phyloP scores from a whole-genome alignment of 495 filamentous ascomycete species.

The Daldinia bambusicola region DNA sequence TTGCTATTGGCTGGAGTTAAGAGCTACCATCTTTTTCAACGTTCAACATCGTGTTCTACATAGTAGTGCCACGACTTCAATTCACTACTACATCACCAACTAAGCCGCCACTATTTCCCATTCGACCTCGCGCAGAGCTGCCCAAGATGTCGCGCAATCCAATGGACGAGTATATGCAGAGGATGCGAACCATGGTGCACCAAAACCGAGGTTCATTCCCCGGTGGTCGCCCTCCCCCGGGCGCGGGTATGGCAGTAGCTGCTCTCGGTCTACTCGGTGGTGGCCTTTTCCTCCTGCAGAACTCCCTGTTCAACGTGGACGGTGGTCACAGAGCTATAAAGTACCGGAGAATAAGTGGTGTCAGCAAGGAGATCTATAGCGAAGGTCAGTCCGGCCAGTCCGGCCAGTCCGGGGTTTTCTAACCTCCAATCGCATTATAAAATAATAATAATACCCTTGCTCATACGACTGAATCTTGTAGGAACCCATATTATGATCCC shows the following conservation, averaged over 20 bases:
- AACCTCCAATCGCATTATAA: slow-evolving; percentile 1
- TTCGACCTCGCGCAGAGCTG: neutral
- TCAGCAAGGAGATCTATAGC: slow-evolving; percentile 93
- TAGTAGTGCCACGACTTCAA: slow-evolving; percentile 17
- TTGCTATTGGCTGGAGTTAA: slow-evolving; percentile 34
- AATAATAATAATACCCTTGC: slow-evolving; percentile 7
- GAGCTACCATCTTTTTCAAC: slow-evolving; percentile 33
- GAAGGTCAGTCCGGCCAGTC: slow-evolving; percentile 74
- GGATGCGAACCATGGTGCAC: slow-evolving; percentile 46
- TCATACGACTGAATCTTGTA: slow-evolving; percentile 48
- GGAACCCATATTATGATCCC: slow-evolving; percentile 94
- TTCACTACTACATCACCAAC: slow-evolving; percentile 14
- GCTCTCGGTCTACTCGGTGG: slow-evolving; percentile 68
- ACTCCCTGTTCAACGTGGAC: slow-evolving; percentile 98
- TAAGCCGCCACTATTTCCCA: neutral
- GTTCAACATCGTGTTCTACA: no score
- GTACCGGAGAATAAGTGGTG: slow-evolving; percentile 92
- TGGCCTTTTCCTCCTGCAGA: slow-evolving; percentile 73
- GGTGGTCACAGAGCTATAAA: slow-evolving; percentile 99
- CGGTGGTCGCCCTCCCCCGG: slow-evolving; percentile 51
- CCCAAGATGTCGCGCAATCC: slow-evolving; percentile 61
- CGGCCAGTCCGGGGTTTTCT: slow-evolving; percentile 7
- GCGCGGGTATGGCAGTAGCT: slow-evolving; percentile 46
- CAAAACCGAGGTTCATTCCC: slow-evolving; percentile 37
- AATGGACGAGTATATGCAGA: slow-evolving; percentile 56